Evolutionary conservation across 345 rosid genomes (phyloP), one percentile per base, ranked within the genome.

Genomic region (Aegle marmelos): DNA sequence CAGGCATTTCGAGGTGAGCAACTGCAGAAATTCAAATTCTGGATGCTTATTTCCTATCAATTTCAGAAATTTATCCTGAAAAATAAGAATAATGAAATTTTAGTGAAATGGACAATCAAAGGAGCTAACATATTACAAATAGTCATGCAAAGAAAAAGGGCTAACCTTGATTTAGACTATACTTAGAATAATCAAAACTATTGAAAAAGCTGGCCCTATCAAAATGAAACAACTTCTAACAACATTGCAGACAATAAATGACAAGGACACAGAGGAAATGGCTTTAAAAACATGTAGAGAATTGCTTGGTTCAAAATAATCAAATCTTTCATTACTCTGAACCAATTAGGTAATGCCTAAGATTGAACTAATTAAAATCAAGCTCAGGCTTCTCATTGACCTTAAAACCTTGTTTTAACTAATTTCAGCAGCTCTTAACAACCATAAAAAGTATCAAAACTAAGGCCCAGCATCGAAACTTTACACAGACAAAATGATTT

Each of bases 1-100:
- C 67, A 87, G 79, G 89, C 97, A 95, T 86, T 88, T 92, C 75
- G 90, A 83, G 73, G 91, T 86, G 58, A 95, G 92, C n/a, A 80
- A 59, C 60, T 79, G 82, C 54, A 95, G 82, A 86, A 95, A 91
- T 68, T 95, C 95, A 64, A 76, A 82, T 72, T 87, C 87, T 9
- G 87, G 92, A 87, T 92, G 93, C 69, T 85, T 95, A 53, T 90
- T 85, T 77, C 93, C 93, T 13, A 92, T 79, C 85, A 64, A 83
- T 81, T 90, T 82, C 76, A 92, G 84, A 88, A 93, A 86, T 74
- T 88, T 84, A 77, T 91, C 96, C 99, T 95, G 90, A 72, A 86
- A 80, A 79, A 85, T 19, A 61, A 73, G 30, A 69, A 65, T 56
- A 19, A 28, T 24, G 57, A 37, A 33, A 71, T 39, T 65, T 45